Base-by-base conservation (phyloP, 2,329 filamentous ascomycete species). In the Verticillium klebahnii region DNA sequence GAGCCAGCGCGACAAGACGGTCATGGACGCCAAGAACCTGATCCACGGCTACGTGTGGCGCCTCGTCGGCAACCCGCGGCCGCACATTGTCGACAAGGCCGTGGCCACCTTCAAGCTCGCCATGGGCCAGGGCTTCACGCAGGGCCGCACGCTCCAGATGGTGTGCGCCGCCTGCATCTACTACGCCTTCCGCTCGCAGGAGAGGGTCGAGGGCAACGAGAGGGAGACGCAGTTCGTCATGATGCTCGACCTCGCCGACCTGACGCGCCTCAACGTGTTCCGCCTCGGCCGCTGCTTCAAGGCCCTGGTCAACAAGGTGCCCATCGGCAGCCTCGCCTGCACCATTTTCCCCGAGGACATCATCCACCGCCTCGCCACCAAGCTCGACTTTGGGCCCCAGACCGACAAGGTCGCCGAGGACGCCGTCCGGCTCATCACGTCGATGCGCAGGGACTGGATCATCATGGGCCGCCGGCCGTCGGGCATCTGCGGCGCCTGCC, bases 361-460 rank as follows among this genome's bases (percentile, higher is more conserved):
- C 66, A 96, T 99, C 69, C 90, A 90, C 75, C 89, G 94, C 64
- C 98, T 97, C 72, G 93, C 93, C 59, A 88, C 88, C 63, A 93
- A 94, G 73, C 89, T 99, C 59, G 94, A 99, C 72, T 99, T 99
- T 69, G 91, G 89, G 60, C 82, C 89, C 40, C 85, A 89, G 66
- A 93, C 90, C 17, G 89, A 90, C 72, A 90, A 90, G 67, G 93
- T 99, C 15, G 93, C 93, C 52, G 87, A 91, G 67, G 93, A 97
- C 70, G 95, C 95, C 7, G 88, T 93, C 61, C 88, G 90, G 60
- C 89, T 99, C 59, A 88, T 97, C 61, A 89, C 90, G 73, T 89
- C 95, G 64, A 98, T 99, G 95, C 93, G 92, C 67, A 84, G 92
- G 60, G 95, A 99, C 77, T 98, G 95, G 93, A 98, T 99, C 86